A percentile compares a stretch with the other conserved stretches of the same genome.
Evolutionary conservation across 805 yeast species (phyloP).

Genomic region (Candida ovalis): DNA sequence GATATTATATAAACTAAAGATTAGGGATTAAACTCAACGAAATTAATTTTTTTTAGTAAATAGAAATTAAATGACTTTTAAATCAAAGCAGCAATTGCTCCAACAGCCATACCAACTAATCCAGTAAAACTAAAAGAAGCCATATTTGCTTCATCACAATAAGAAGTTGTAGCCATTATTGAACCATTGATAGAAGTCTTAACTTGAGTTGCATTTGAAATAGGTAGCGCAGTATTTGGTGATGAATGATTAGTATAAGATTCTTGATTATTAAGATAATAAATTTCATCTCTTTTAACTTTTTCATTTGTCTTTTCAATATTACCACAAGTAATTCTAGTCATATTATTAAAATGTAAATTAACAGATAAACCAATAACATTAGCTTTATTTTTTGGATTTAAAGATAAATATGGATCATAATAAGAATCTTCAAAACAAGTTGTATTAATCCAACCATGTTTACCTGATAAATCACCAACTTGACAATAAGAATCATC

Average conservation of each 20-base stretch:
- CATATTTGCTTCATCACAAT: constrained; percentile 19
- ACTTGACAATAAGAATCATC: constrained; percentile 60
- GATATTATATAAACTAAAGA: neutral
- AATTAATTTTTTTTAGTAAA: too few relatives aligned
- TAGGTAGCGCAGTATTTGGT: neutral
- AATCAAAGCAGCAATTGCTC: constrained; percentile 23
- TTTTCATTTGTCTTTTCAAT: constrained; percentile 36
- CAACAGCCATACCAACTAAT: constrained; percentile 21
- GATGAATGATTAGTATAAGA: neutral
- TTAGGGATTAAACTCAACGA: too few relatives aligned
- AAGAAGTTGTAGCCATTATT: constrained; percentile 18
- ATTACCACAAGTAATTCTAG: constrained; percentile 61
- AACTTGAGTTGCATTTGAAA: neutral
- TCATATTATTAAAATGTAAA: constrained; percentile 52
- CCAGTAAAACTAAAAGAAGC: constrained; percentile 12
- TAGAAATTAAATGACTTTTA: neutral
- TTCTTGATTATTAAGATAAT: constrained; percentile 4
- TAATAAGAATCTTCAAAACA: constrained; percentile 60
- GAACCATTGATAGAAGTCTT: constrained; percentile 6
- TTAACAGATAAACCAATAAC: constrained; percentile 55
- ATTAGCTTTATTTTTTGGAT: constrained; percentile 51
- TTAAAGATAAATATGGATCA: constrained; percentile 64
- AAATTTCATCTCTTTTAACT: constrained; percentile 24
- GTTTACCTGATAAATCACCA: constrained; percentile 77
- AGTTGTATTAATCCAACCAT: constrained; percentile 67